Conservation (phyloP, 345 rosid species). For the Hibiscus syriacus region DNA sequence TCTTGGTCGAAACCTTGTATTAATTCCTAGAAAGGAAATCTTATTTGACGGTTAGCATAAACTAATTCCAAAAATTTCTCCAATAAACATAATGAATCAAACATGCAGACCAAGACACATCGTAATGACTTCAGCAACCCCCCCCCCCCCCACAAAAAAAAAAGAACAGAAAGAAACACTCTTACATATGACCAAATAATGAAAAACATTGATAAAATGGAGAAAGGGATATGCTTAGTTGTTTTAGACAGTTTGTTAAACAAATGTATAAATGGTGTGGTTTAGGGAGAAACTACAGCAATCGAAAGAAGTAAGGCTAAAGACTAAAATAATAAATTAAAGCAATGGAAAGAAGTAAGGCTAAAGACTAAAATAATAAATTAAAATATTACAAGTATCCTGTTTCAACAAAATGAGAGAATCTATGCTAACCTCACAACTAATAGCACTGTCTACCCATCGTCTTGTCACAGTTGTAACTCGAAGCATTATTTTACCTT, state of each 20-base stretch:
- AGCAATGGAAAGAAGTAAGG: not conserved
- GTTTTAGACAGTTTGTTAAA: slow-evolving; percentile 7
- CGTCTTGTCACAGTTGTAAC: slow-evolving; percentile 80
- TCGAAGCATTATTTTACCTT: slow-evolving; percentile 64
- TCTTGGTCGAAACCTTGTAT: slow-evolving; percentile 97
- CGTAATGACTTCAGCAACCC: not conserved
- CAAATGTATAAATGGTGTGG: not conserved
- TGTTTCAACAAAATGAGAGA: slow-evolving; percentile 1
- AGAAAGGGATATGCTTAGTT: not conserved
- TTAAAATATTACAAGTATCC: not conserved
- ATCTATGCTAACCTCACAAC: slow-evolving; percentile 66
- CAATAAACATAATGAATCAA: not conserved
- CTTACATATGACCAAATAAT: not conserved
- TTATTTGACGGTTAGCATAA: not conserved
- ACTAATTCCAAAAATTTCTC: not conserved
- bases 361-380: slow-evolving; percentile 3
- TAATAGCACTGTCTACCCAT: slow-evolving; percentile 85
- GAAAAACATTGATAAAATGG: not conserved
- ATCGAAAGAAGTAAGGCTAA: not conserved
- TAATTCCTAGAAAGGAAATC: slow-evolving; percentile 53
- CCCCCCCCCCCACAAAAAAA: not conserved
- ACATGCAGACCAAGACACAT: not conserved
- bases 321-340: not conserved
- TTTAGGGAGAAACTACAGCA: not conserved
- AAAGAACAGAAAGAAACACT: not conserved